Evolutionary conservation across 2,329 filamentous ascomycete species (phyloP).

Genomic region (Colletotrichum magnum): DNA sequence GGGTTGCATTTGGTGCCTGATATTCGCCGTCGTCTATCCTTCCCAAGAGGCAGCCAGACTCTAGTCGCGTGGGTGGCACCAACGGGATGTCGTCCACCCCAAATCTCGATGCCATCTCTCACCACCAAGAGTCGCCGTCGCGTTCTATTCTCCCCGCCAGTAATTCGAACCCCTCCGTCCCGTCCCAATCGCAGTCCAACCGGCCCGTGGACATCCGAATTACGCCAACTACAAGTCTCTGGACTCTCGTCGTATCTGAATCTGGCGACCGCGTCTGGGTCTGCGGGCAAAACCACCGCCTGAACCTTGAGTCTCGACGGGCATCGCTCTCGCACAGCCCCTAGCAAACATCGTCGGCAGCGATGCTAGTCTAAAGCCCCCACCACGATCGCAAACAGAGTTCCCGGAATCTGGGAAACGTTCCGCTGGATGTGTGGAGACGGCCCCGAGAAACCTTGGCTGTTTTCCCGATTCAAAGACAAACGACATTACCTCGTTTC

Average conservation of each 20-base stretch:
- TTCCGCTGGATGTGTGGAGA: constrained; percentile 7
- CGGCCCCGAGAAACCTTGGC: background rate
- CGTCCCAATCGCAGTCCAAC: constrained; percentile 17
- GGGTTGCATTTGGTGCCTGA: constrained; percentile 24
- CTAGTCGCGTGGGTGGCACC: background rate
- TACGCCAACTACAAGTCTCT: background rate
- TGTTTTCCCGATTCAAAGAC: background rate
- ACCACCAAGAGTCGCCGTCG: background rate
- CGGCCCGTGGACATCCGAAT: background rate
- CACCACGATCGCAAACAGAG: constrained; percentile 13
- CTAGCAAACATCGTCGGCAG: constrained; percentile 13
- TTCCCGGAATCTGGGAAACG: constrained; percentile 28
- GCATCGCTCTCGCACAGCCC: background rate
- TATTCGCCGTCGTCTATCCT: background rate
- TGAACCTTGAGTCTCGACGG: too few species aligned
- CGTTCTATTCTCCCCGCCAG: background rate
- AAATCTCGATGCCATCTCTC: constrained; percentile 1
- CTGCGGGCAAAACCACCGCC: too few species aligned
- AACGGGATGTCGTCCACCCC: background rate
- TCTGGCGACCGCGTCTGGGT: too few species aligned
- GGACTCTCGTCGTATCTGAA: constrained; percentile 1
- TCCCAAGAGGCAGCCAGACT: background rate
- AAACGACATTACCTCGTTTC: background rate
- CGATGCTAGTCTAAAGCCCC: background rate
- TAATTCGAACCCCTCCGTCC: background rate